phyloP scores from a whole-genome alignment of 192 early-diverging fungal genomes.

The Backusella sp. region DNA sequence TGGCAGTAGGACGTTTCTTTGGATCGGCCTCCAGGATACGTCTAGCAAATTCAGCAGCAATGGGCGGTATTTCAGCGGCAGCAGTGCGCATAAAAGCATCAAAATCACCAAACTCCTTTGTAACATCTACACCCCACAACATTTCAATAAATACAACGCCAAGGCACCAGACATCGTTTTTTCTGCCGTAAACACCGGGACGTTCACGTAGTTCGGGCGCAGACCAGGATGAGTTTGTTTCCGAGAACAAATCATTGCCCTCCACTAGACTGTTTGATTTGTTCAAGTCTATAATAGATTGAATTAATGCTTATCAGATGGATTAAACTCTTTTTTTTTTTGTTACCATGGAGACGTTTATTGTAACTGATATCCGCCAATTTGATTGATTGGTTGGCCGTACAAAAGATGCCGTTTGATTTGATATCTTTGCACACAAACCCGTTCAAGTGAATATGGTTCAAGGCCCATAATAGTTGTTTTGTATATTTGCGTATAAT shows the following conservation, averaged over 20 bases:
- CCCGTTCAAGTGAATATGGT: slow-evolving; percentile 63
- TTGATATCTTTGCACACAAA: slow-evolving; percentile 62
- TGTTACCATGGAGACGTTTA: slow-evolving; percentile 53
- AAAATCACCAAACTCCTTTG: slow-evolving; percentile 50
- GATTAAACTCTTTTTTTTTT: slow-evolving; percentile 11
- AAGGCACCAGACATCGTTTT: slow-evolving; percentile 77
- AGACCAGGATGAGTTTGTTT: slow-evolving; percentile 30
- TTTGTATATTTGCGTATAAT: slow-evolving; percentile 56
- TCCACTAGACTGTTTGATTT: slow-evolving; percentile 22
- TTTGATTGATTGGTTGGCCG: slow-evolving; percentile 50
- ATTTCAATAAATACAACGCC: slow-evolving; percentile 70
- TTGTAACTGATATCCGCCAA: slow-evolving; percentile 65
- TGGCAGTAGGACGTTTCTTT: slow-evolving; percentile 67
- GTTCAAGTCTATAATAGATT: slow-evolving; percentile 22
- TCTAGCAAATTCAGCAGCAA: slow-evolving; percentile 49
- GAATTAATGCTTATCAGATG: neutral
- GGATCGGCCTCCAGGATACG: slow-evolving; percentile 68
- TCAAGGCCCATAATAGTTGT: slow-evolving; percentile 62
- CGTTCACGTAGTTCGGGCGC: slow-evolving; percentile 64
- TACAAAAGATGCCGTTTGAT: slow-evolving; percentile 44
- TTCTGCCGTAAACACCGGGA: slow-evolving; percentile 58
- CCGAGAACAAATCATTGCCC: neutral
- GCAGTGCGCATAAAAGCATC: slow-evolving; percentile 47
- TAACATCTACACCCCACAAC: slow-evolving; percentile 62
- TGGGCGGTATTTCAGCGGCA: slow-evolving; percentile 46